Conservation (phyloP, 139 green algal genomes). For the Micromonas commoda region DNA sequence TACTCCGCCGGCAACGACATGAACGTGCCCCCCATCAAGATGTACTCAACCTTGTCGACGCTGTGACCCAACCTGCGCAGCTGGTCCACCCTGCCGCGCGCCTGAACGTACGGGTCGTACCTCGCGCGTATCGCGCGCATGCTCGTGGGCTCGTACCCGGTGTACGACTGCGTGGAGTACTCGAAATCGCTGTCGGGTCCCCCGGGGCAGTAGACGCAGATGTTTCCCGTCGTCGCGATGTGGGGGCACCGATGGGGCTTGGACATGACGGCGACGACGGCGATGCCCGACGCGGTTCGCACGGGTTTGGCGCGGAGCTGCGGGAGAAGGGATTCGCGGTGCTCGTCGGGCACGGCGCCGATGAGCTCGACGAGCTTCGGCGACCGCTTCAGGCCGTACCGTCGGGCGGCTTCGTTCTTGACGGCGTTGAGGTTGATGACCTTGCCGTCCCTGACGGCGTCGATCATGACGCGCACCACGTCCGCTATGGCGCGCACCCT, state of each 20-base stretch:
- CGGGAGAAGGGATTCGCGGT: slow-evolving; percentile 71
- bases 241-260: slow-evolving; percentile 97
- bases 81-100: slow-evolving; percentile 84
- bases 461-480: slow-evolving; percentile 65
- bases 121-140: slow-evolving; percentile 94
- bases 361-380: slow-evolving; percentile 98
- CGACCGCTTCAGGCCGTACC: slow-evolving; percentile 46
- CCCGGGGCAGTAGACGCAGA: slow-evolving; percentile 97
- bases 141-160: slow-evolving; percentile 92
- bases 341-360: slow-evolving; percentile 87
- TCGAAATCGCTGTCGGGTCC: slow-evolving; percentile 97
- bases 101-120: slow-evolving; percentile 90
- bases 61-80: slow-evolving; percentile 84
- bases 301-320: slow-evolving; percentile 63
- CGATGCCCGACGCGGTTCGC: slow-evolving; percentile 90
- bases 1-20: slow-evolving; percentile 93
- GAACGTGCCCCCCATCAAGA: slow-evolving; percentile 99
- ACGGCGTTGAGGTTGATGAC: slow-evolving; percentile 78
- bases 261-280: slow-evolving; percentile 97
- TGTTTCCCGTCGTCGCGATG: slow-evolving; percentile 98
- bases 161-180: slow-evolving; percentile 87
- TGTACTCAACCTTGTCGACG: slow-evolving; percentile 98
- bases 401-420: slow-evolving; percentile 45
- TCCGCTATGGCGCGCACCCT: slow-evolving; percentile 59
- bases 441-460: slow-evolving; percentile 53